phyloP scores from a whole-genome alignment of 257 asterid species.

The Craterostigma plantagineum region DNA sequence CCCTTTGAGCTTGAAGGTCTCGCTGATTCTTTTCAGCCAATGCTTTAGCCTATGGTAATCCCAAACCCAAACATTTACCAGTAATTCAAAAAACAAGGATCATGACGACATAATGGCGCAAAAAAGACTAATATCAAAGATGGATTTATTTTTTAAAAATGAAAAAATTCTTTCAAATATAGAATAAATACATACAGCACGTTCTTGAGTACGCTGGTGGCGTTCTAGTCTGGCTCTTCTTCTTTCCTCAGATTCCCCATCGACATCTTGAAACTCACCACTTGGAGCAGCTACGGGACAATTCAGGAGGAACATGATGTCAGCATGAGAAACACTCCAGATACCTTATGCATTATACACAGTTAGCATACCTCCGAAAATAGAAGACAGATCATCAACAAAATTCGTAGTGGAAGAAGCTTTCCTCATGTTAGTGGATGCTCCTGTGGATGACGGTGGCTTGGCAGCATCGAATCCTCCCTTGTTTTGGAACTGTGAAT shows the following conservation, averaged over 20 bases:
- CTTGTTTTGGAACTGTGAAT: slow-evolving; percentile 44
- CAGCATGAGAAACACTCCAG: slow-evolving; percentile 11
- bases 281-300: slow-evolving; percentile 41
- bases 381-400: slow-evolving; percentile 86
- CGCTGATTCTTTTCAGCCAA: slow-evolving; percentile 95
- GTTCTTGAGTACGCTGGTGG: slow-evolving; percentile 87
- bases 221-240: slow-evolving; percentile 92
- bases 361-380: slow-evolving; percentile 56
- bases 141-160: slow-evolving; percentile 8
- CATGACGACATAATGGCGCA: slow-evolving; percentile 6
- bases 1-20: slow-evolving; percentile 82
- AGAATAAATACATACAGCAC: slow-evolving; percentile 49
- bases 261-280: slow-evolving; percentile 76
- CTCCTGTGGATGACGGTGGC: slow-evolving; percentile 41
- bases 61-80: too few species aligned
- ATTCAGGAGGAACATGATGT: slow-evolving; percentile 10
- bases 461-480: slow-evolving; percentile 52
- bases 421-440: slow-evolving; percentile 61
- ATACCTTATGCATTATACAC: slow-evolving; percentile 3
- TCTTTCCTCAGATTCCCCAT: slow-evolving; percentile 95
- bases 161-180: not conserved
- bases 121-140: slow-evolving; percentile 8
- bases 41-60: slow-evolving; percentile 73
- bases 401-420: slow-evolving; percentile 59
- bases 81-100: slow-evolving; percentile 3